A percentile compares a stretch with the other conserved stretches of the same genome.
phyloP scores from a whole-genome alignment of 345 rosid genomes.

The Gossypium anomalum region DNA sequence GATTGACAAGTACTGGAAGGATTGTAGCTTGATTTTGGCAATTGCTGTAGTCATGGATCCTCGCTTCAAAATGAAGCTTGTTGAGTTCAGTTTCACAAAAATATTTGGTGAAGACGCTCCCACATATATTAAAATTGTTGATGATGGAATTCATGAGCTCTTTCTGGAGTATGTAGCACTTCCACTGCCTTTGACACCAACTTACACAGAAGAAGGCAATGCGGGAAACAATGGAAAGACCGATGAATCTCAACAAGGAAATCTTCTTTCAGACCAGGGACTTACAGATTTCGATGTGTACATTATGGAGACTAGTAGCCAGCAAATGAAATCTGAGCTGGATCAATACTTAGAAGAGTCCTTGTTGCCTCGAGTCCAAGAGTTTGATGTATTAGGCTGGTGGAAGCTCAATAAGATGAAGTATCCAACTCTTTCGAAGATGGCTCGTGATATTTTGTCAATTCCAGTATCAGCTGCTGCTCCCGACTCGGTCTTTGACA shows the following conservation, averaged over 20 bases:
- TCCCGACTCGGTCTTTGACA: conserved; percentile 54
- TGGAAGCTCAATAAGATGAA: conserved; percentile 85
- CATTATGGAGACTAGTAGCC: conserved; percentile 74
- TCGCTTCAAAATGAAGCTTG: conserved; percentile 89
- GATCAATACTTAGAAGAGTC: conserved; percentile 89
- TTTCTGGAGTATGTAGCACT: conserved; percentile 70
- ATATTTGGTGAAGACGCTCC: conserved; percentile 77
- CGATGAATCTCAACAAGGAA: conserved; percentile 36
- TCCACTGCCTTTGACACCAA: conserved; percentile 59
- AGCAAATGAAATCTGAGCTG: conserved; percentile 71
- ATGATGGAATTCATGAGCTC: conserved; percentile 80
- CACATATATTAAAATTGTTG: conserved; percentile 54
- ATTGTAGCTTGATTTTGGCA: conserved; percentile 80
- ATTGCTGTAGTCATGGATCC: conserved; percentile 92
- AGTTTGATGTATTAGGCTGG: conserved; percentile 84
- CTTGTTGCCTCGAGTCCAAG: conserved; percentile 68
- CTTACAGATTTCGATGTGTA: conserved; percentile 73
- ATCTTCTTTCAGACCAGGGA: conserved; percentile 48
- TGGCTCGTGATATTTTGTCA: conserved; percentile 84
- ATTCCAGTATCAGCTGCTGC: conserved; percentile 60
- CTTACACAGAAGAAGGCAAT: conserved; percentile 53
- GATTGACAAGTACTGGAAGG: conserved; percentile 66
- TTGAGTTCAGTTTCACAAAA: conserved; percentile 88
- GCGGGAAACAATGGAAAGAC: conserved; percentile 26
- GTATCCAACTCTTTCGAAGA: conserved; percentile 77